Evolutionary conservation across 305 asterid genomes (phyloP).

Genomic region (Rubia peregrina): DNA sequence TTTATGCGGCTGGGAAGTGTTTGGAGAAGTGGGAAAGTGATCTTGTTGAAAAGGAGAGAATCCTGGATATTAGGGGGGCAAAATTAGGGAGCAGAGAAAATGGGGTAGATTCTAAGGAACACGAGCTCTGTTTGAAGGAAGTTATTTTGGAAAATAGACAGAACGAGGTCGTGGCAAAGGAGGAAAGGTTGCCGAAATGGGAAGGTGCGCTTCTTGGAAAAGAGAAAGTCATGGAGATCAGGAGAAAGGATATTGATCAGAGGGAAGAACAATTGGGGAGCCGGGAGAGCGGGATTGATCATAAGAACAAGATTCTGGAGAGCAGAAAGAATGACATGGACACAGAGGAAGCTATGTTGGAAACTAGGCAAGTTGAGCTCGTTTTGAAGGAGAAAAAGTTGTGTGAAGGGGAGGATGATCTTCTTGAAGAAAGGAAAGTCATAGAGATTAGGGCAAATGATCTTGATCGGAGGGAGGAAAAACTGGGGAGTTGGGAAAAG

Average conservation of each 20-base stretch:
- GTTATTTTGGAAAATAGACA: background rate
- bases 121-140: background rate
- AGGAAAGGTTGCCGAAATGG: background rate
- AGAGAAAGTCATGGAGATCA: background rate
- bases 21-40: background rate
- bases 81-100: background rate
- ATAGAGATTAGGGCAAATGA: background rate
- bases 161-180: background rate
- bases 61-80: background rate
- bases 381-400: background rate
- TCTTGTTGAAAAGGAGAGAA: background rate
- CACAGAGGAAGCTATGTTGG: background rate
- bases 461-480: background rate
- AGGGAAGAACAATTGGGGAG: background rate
- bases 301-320: background rate
- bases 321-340: background rate
- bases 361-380: background rate
- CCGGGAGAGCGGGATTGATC: background rate
- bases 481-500: background rate
- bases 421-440: background rate
- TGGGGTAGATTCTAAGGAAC: background rate
- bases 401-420: background rate
- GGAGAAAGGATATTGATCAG: background rate
- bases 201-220: background rate
- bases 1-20: background rate